Base-by-base conservation (phyloP, 805 yeast species). In the Schwanniomyces vanrijiae region DNA sequence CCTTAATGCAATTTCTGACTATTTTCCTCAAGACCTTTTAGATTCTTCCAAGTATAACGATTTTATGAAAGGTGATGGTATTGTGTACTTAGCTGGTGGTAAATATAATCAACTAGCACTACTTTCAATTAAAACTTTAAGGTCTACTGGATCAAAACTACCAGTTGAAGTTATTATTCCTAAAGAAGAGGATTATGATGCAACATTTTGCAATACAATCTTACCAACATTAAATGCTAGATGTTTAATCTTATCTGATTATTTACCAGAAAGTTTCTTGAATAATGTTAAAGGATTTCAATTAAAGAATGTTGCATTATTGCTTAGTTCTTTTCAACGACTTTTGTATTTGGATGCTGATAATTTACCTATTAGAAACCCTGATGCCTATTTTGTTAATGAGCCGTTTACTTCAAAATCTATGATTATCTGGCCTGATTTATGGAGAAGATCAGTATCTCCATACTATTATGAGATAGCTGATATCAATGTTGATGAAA, bases 161-260 rank as follows among this genome's bases (percentile, higher is more conserved):
- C 76, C 76, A 1, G 65, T 70, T 20, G 76, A 71, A 49, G 65
- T 71, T 41, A 59, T 71, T 7, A 51, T 71, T 20, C 73, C 76
- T 5, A 54, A 53, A 34, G 55, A 57, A 31, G 29, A 46, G 11
- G 76, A 70, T 45, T 66, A 55, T 48, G 72, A 70, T 51, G 49
- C 55, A 34, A 65, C 66, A 38, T 59, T 70, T 28, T 71, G 76
- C 54, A 54, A 56, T 44, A 51, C 46, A 26, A 49, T 68, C 34
- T 58, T 71, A 37, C 75, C 75, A 2, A 44, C 45, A 6, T 53
- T 68, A 39, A 66, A 68, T 52, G 73, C 64, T 7, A 52, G 50
- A 28, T 71, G 76, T 55, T 62, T 59, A 49, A 75, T 82, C 44
- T 68, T 88, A 66, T 74, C 77, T 14, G 81, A 83, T 46, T 62